Evolutionary conservation across 2,329 filamentous ascomycete species (phyloP).

Genomic region (Aspergillus pseudotamarii): DNA sequence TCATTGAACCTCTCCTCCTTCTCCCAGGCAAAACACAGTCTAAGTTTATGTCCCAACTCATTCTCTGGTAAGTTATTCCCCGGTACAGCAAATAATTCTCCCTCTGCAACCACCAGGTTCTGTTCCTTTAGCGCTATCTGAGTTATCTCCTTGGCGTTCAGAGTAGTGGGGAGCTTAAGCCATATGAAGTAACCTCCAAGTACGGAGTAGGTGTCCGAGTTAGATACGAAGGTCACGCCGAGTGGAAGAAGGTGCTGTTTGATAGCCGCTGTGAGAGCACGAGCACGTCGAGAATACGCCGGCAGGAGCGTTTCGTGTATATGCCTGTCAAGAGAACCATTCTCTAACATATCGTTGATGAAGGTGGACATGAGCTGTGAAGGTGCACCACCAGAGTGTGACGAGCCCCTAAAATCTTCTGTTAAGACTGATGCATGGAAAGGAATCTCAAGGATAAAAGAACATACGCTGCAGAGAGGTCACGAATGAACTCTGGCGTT

Average conservation of each 20-base stretch:
- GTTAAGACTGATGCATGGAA: slow-evolving; percentile 6
- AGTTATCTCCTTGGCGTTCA: slow-evolving; percentile 12
- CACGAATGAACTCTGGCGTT: slow-evolving; percentile 59
- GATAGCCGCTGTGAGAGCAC: slow-evolving; percentile 10
- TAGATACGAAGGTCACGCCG: slow-evolving; percentile 16
- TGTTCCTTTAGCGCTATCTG: slow-evolving; percentile 7
- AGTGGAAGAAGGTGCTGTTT: slow-evolving; percentile 13
- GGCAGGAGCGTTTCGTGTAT: slow-evolving; percentile 49
- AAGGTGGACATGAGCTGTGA: slow-evolving; percentile 60
- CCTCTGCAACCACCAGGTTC: slow-evolving; percentile 14
- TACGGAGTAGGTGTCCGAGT: neutral
- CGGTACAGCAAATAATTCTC: slow-evolving; percentile 51
- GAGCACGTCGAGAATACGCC: slow-evolving; percentile 12
- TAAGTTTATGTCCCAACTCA: slow-evolving; percentile 14
- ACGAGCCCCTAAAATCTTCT: slow-evolving; percentile 19
- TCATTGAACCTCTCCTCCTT: slow-evolving; percentile 16
- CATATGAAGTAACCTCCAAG: slow-evolving; percentile 21
- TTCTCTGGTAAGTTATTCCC: slow-evolving; percentile 43
- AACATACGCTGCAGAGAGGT: slow-evolving; percentile 57
- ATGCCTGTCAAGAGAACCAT: slow-evolving; percentile 54
- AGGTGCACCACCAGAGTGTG: slow-evolving; percentile 58
- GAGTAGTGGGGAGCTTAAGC: slow-evolving; percentile 14
- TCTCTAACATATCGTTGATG: slow-evolving; percentile 54
- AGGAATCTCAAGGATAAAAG: slow-evolving; percentile 14
- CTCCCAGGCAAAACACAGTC: slow-evolving; percentile 23